Evolutionary conservation across 345 rosid species (phyloP), one percentile per base, ranked within the genome.

Genomic region (Dovyalis caffra): DNA sequence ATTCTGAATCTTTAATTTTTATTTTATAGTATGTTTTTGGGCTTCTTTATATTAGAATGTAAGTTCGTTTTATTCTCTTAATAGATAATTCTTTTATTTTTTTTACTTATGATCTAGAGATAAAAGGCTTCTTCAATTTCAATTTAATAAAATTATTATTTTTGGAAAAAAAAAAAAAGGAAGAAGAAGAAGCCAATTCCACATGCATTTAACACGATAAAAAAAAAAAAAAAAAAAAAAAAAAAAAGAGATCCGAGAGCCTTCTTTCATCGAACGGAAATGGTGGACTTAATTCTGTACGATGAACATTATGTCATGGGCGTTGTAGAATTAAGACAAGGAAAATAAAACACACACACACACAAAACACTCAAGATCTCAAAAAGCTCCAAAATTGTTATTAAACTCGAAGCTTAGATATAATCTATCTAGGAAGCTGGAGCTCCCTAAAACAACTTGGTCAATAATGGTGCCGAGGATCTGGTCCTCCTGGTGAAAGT

Each of bases 401-500:
- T 51, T 8, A 51, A 6, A 51, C 57, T 51, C 25, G 8, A 21
- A 21, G 8, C n/a, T 51, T 20, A 2, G 25, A 47, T 5, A 47
- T 47, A 47, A 15, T 16, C 53, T 18, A 47, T 47, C 53, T 16
- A 15, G 43, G 53, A 51, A 51, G 57, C 23, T 21, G 6, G 57
- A 8, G 57, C 25, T 51, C 23, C 25, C 0, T 51, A 20, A 2
- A 20, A 49, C 23, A 49, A 21, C 57, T 21, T 20, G 25, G 10
- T 51, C 57, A 51, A 0, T 49, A 25, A 18, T 85, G 78, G 65
- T 81, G 86, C 4, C 74, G 84, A 64, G 75, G 77, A 47, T 85
- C 84, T 1, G 85, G 85, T 11, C 83, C 83, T 14, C 78, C 78
- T 5, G 81, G 84, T 15, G 75, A 74, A 33, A 77, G 67, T 56